Conservation (phyloP, 1,284 basidiomycete species). For the Cryptococcus wingfieldii region DNA sequence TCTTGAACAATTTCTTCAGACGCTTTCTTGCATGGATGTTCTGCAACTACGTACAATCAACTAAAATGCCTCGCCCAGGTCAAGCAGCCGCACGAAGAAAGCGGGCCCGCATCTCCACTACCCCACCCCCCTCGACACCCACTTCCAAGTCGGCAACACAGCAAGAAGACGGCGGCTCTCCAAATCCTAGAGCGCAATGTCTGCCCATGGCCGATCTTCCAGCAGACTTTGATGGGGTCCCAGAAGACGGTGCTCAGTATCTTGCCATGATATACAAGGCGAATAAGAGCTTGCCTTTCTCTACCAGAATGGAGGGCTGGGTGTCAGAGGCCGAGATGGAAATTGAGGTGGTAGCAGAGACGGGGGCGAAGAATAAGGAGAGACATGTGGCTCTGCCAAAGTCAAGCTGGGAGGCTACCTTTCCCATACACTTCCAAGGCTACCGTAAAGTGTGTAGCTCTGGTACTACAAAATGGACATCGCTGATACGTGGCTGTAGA, state of each 20-base stretch:
- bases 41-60: neutral
- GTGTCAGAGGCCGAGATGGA: neutral
- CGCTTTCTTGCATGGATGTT: neutral
- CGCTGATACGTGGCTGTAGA: neutral
- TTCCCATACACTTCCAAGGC: slow-evolving; percentile 29
- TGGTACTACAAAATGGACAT: neutral
- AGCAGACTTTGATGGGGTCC: slow-evolving; percentile 32
- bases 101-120: neutral
- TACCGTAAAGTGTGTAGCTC: slow-evolving; percentile 23
- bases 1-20: too few relatives aligned
- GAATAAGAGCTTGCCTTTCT: slow-evolving; percentile 27
- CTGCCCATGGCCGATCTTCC: slow-evolving; percentile 34
- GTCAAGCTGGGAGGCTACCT: slow-evolving; percentile 30
- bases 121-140: neutral
- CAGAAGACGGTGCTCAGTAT: slow-evolving; percentile 34
- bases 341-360: neutral
- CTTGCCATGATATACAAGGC: slow-evolving; percentile 32
- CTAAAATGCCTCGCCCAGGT: slow-evolving; percentile 2
- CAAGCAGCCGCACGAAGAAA: slow-evolving; percentile 3
- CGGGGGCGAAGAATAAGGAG: neutral
- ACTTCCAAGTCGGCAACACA: neutral
- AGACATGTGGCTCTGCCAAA: slow-evolving; percentile 28
- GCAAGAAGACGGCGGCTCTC: neutral
- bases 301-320: slow-evolving; percentile 18
- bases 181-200: slow-evolving; percentile 16